These are phyloP conservation scores for Plasmodium falciparum DNA, from an alignment of 169 alveolate genomes.

Conservation along the genomic window DNA sequence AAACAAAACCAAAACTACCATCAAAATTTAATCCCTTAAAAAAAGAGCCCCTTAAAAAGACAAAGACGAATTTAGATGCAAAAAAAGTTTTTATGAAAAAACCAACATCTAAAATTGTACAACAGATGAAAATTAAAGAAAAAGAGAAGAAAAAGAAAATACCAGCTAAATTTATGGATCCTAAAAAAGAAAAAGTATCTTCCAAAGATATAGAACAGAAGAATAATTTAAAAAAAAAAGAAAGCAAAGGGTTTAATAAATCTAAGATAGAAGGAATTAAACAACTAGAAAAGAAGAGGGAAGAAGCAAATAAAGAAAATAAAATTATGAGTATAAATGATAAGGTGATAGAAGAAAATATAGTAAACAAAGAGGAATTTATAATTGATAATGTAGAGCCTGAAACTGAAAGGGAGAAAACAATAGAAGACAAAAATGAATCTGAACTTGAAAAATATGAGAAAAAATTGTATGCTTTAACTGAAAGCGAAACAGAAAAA, in stretches of 20 bases:
- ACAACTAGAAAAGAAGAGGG: slow-evolving; percentile 1
- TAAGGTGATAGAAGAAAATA: slow-evolving; percentile 15
- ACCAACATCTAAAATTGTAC: slow-evolving; percentile 31
- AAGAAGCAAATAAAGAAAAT: slow-evolving; percentile 25
- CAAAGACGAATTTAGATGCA: slow-evolving; percentile 20
- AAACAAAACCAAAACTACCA: slow-evolving; percentile 22
- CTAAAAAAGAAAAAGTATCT: slow-evolving; percentile 16
- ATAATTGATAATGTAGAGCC: slow-evolving; percentile 7
- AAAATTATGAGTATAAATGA: slow-evolving; percentile 9
- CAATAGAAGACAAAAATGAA: slow-evolving; percentile 20
- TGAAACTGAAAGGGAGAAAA: slow-evolving; percentile 8
- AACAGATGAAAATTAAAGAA: slow-evolving; percentile 34
- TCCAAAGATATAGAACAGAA: slow-evolving; percentile 7
- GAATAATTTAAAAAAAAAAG: slow-evolving; percentile 13
- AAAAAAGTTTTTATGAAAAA: slow-evolving; percentile 44
- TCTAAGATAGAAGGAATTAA: neutral
- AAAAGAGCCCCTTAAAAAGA: slow-evolving; percentile 18
- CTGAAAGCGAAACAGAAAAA: slow-evolving; percentile 27
- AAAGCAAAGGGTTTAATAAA: slow-evolving; percentile 1
- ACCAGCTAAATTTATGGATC: slow-evolving; percentile 13
- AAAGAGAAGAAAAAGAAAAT: slow-evolving; percentile 48
- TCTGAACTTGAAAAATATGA: slow-evolving; percentile 15
- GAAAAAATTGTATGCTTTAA: neutral
- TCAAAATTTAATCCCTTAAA: slow-evolving; percentile 39
- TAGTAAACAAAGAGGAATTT: slow-evolving; percentile 22